Conservation (phyloP, 345 rosid genomes). For the Salix suchowensis region DNA sequence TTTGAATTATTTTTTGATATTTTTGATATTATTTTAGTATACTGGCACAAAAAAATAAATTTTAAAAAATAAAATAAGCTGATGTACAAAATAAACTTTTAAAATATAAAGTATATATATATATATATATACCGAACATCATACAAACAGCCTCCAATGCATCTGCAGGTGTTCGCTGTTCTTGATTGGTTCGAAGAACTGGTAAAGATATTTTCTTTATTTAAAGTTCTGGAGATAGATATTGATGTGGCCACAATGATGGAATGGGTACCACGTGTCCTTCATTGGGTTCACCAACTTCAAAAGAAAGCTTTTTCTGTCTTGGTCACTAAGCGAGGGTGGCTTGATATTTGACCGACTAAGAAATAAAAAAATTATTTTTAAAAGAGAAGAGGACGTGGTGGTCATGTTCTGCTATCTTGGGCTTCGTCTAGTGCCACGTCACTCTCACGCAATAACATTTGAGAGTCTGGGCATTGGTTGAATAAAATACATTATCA, state of each 20-base stretch:
- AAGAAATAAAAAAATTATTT: background rate
- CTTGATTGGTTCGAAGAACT: background rate
- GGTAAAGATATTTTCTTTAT: background rate
- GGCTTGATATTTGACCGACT: background rate
- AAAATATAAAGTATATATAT: no score
- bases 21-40: no score
- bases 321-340: background rate
- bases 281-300: background rate
- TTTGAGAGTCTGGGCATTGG: background rate
- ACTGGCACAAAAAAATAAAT: no score
- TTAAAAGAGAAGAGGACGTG: background rate
- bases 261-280: slow-evolving; percentile 15
- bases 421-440: background rate
- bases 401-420: no score
- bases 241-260: background rate
- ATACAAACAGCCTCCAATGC: no score
- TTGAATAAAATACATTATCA: no score
- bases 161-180: no score
- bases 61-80: no score
- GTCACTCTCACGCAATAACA: background rate
- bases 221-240: background rate
- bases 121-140: no score
- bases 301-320: background rate
- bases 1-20: no score
- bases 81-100: no score